Conservation (phyloP, 768 basidiomycete genomes). For the Flagelloscypha sp. region DNA sequence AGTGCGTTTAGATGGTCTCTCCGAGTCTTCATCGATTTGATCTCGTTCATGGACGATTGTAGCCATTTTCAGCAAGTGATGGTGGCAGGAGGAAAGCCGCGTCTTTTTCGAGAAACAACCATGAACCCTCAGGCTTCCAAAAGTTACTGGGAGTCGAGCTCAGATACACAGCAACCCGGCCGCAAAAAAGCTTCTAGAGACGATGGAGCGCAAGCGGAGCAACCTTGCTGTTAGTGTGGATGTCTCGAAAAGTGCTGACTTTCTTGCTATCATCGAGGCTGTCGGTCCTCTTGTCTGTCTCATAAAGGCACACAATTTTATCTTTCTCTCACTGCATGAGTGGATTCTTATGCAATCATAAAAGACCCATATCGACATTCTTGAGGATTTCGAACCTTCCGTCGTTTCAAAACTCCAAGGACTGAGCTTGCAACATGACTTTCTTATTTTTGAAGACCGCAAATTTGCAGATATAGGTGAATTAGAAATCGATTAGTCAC, state of each 20-base stretch:
- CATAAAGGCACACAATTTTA: slow-evolving; percentile 63
- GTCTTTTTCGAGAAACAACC: no score
- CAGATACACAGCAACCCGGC: slow-evolving; percentile 59
- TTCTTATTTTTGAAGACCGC: slow-evolving; percentile 95
- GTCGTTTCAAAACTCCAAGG: slow-evolving; percentile 62
- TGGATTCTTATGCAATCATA: slow-evolving; percentile 18
- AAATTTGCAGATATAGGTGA: slow-evolving; percentile 98
- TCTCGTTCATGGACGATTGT: slow-evolving; percentile 43
- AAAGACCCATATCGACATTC: slow-evolving; percentile 94
- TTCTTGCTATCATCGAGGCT: slow-evolving; percentile 77
- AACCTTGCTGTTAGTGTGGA: slow-evolving; percentile 97
- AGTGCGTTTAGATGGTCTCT: slow-evolving; percentile 36
- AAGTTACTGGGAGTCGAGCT: no score
- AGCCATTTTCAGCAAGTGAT: no score
- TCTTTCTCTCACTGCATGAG: slow-evolving; percentile 7
- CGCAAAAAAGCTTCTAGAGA: slow-evolving; percentile 68
- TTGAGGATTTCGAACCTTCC: slow-evolving; percentile 79
- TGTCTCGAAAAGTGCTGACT: slow-evolving; percentile 70
- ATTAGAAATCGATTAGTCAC: slow-evolving; percentile 11
- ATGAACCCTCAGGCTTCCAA: no score
- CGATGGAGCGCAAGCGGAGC: slow-evolving; percentile 78
- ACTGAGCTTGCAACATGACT: slow-evolving; percentile 77
- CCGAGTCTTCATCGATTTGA: slow-evolving; percentile 31
- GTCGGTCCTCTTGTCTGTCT: slow-evolving; percentile 90
- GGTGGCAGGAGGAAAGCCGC: no score